These are phyloP conservation scores for Calonectria hongkongensis DNA, from an alignment of 2,329 filamentous ascomycete species.

Conservation along the genomic window DNA sequence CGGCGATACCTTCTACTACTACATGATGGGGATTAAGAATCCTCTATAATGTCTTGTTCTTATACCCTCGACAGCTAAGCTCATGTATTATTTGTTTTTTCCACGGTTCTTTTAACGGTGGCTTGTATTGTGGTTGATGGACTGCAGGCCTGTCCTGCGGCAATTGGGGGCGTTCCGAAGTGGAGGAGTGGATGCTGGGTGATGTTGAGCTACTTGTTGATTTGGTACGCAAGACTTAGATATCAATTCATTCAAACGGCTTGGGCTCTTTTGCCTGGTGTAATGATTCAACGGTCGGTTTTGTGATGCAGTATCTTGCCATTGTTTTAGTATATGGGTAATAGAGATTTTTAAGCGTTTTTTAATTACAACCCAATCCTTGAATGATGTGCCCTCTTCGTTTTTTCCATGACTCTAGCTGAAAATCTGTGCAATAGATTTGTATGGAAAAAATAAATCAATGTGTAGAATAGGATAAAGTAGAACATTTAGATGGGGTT, in stretches of 20 bases:
- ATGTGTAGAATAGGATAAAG: too few species aligned
- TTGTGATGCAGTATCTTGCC: not conserved
- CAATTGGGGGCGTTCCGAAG: slow-evolving; percentile 39
- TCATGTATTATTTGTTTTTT: slow-evolving; percentile 50
- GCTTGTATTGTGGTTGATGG: slow-evolving; percentile 42
- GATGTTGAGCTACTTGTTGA: slow-evolving; percentile 27
- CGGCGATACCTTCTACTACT: slow-evolving; percentile 44
- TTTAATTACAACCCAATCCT: too few species aligned
- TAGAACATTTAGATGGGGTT: too few species aligned
- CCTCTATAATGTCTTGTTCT: slow-evolving; percentile 44
- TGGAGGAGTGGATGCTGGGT: slow-evolving; percentile 31
- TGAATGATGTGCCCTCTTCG: too few species aligned
- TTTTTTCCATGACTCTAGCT: too few species aligned
- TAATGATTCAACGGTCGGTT: slow-evolving; percentile 1
- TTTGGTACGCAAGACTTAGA: slow-evolving; percentile 25
- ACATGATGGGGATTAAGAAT: slow-evolving; percentile 40
- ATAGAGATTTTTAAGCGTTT: not conserved
- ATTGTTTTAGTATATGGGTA: not conserved
- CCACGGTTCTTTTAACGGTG: slow-evolving; percentile 31
- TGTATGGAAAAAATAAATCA: too few species aligned
- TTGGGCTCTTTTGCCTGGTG: slow-evolving; percentile 12
- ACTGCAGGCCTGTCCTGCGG: slow-evolving; percentile 38
- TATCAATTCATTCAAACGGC: slow-evolving; percentile 25
- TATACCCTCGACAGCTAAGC: slow-evolving; percentile 46
- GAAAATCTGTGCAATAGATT: too few species aligned